Evolutionary conservation across 768 basidiomycete genomes (phyloP).

Genomic region (Xerocomus spinulosus): DNA sequence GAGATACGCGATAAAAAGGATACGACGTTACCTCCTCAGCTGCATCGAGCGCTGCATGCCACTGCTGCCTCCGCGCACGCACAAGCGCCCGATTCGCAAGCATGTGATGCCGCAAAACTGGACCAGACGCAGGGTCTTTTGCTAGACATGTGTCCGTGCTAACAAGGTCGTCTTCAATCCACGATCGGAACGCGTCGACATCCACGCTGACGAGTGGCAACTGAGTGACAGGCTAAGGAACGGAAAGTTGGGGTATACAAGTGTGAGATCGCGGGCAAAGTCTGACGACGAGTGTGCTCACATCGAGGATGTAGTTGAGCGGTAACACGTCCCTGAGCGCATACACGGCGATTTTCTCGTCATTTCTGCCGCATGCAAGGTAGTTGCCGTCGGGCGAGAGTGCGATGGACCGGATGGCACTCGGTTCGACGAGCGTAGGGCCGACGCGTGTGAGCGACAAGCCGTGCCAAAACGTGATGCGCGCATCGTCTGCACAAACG

Average conservation of each 20-base stretch:
- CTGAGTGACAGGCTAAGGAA: background rate
- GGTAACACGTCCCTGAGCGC: conserved; percentile 3
- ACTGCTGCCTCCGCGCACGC: background rate
- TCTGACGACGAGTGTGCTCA: background rate
- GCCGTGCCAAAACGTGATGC: background rate
- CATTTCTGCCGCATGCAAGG: background rate
- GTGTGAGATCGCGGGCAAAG: background rate
- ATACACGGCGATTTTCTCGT: background rate
- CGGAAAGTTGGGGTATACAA: background rate
- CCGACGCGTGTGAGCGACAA: background rate
- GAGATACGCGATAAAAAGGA: background rate
- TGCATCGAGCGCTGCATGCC: background rate
- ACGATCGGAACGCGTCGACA: background rate
- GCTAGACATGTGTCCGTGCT: background rate
- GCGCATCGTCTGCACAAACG: background rate
- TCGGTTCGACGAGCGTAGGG: background rate
- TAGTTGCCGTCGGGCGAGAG: background rate
- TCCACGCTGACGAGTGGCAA: conserved; percentile 3
- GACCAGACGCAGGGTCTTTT: background rate
- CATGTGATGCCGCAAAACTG: background rate
- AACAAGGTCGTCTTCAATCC: conserved; percentile 1
- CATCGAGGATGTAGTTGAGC: background rate
- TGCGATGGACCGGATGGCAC: background rate
- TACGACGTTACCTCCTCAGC: conserved; percentile 1
- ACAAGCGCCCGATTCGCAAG: conserved; percentile 4